These are phyloP conservation scores for Plasmodium coatneyi DNA, from an alignment of 169 alveolate species.

Conservation along the genomic window DNA sequence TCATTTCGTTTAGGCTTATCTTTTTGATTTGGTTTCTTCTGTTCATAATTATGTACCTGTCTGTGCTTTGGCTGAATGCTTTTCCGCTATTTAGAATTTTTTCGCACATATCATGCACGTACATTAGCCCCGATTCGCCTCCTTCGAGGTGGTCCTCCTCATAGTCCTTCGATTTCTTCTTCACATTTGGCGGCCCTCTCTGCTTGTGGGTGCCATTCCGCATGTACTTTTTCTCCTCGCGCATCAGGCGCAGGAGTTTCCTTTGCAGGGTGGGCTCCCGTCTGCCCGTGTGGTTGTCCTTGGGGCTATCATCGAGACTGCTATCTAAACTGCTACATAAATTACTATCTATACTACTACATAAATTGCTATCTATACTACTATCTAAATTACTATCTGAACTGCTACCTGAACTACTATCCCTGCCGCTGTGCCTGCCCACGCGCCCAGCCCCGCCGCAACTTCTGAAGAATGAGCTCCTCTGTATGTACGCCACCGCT, in stretches of 20 bases:
- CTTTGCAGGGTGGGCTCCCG: not conserved
- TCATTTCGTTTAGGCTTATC: conserved; percentile 31
- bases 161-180: not conserved
- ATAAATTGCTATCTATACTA: no score
- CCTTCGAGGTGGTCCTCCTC: conserved; percentile 2
- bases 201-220: not conserved
- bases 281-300: not conserved
- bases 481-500: conserved; percentile 15
- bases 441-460: not conserved
- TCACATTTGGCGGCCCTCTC: not conserved
- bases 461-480: conserved; percentile 19
- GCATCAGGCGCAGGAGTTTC: conserved; percentile 9
- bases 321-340: not conserved
- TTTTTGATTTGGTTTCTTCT: conserved; percentile 20
- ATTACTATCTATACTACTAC: not conserved
- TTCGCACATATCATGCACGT: conserved; percentile 18
- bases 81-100: conserved; percentile 19
- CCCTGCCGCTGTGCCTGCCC: not conserved
- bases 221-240: conserved; percentile 4
- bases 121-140: conserved; percentile 52
- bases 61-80: not conserved
- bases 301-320: not conserved
- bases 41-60: conserved; percentile 10
- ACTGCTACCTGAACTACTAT: not conserved
- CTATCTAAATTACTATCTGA: not conserved